These are phyloP conservation scores for Plasmopara viticola DNA, from an alignment of 352 stramenopile genomes.

Conservation along the genomic window DNA sequence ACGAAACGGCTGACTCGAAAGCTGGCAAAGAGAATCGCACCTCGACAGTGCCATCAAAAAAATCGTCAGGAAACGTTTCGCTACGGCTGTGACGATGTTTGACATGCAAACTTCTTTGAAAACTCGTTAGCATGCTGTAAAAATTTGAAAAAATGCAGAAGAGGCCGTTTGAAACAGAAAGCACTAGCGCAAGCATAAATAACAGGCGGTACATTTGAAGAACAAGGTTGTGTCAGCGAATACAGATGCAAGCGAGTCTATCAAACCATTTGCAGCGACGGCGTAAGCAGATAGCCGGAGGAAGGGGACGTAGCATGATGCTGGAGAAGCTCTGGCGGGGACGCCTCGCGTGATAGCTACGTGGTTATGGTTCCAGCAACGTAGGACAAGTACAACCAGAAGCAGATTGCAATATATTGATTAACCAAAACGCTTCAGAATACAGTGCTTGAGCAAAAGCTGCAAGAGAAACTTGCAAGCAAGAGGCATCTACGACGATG, in stretches of 20 bases:
- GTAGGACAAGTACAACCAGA: slow-evolving; percentile 5
- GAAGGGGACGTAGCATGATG: slow-evolving; percentile 14
- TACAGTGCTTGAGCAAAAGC: neutral
- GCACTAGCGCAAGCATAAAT: neutral
- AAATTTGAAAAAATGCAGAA: slow-evolving; percentile 1
- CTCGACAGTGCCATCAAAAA: slow-evolving; percentile 12
- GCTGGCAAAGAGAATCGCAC: slow-evolving; percentile 7
- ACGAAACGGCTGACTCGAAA: slow-evolving; percentile 5
- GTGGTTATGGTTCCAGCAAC: slow-evolving; percentile 1
- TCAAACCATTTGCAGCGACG: neutral
- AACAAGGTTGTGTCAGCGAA: neutral
- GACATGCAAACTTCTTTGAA: slow-evolving; percentile 4
- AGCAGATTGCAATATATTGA: slow-evolving; percentile 3
- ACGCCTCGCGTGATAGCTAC: slow-evolving; percentile 1
- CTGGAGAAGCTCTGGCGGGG: slow-evolving; percentile 15
- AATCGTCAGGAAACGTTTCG: slow-evolving; percentile 10
- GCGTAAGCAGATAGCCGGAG: neutral
- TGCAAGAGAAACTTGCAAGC: slow-evolving; percentile 2
- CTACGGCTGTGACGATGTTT: neutral
- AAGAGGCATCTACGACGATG: slow-evolving; percentile 6
- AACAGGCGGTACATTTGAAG: neutral
- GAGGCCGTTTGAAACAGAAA: slow-evolving; percentile 10
- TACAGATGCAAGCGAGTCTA: neutral
- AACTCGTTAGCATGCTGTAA: slow-evolving; percentile 3
- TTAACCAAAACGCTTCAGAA: slow-evolving; percentile 4